Evolutionary conservation across 768 basidiomycete genomes (phyloP).

Genomic region (Galerina marginata): DNA sequence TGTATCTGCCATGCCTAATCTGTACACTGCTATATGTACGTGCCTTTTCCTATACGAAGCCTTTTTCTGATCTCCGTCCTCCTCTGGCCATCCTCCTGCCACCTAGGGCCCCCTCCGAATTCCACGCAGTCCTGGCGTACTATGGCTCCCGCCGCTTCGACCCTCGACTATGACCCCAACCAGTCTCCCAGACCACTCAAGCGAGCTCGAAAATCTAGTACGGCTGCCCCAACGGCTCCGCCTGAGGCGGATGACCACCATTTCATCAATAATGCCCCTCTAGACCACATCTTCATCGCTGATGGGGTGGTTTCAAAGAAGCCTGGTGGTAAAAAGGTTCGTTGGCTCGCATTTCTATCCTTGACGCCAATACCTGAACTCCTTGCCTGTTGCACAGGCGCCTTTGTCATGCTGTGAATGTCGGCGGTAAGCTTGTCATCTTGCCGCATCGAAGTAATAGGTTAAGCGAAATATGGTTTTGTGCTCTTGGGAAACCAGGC

Average conservation of each 20-base stretch:
- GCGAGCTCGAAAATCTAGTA: constrained; percentile 47
- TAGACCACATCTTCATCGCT: constrained; percentile 58
- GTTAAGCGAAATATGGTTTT: constrained; percentile 12
- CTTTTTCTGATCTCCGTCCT: constrained; percentile 33
- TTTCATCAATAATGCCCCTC: constrained; percentile 34
- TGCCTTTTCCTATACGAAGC: constrained; percentile 29
- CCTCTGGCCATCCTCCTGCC: constrained; percentile 34
- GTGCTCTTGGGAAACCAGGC: constrained; percentile 29
- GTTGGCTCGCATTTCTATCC: constrained; percentile 19
- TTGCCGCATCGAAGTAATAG: constrained; percentile 7
- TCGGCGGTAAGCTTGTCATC: constrained; percentile 46
- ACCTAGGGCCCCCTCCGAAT: constrained; percentile 37
- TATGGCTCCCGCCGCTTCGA: constrained; percentile 27
- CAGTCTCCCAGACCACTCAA: constrained; percentile 45
- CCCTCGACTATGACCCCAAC: constrained; percentile 26
- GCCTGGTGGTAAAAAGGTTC: constrained; percentile 53
- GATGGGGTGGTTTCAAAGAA: constrained; percentile 53
- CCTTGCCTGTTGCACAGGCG: constrained; percentile 32
- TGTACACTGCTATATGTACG: constrained; percentile 33
- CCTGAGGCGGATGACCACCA: constrained; percentile 31
- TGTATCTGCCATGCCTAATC: constrained; percentile 28
- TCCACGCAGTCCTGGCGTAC: constrained; percentile 30
- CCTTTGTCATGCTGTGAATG: constrained; percentile 70
- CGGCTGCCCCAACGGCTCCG: constrained; percentile 17
- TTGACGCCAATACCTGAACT: background rate